Base-by-base conservation (phyloP, 2,329 filamentous ascomycete species). In the Grosmannia huntii region DNA sequence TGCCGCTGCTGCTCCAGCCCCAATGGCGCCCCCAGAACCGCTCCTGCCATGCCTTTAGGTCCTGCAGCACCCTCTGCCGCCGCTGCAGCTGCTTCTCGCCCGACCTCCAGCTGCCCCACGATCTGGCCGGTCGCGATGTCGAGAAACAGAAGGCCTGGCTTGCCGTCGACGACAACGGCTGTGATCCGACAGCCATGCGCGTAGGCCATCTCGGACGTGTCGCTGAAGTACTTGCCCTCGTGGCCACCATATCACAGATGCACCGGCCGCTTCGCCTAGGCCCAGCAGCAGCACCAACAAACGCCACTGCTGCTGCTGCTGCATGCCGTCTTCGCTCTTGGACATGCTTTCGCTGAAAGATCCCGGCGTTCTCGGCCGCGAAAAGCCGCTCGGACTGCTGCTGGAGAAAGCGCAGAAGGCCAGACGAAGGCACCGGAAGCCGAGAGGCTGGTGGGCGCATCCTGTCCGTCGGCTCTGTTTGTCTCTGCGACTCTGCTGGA, bases 391-490 rank as follows among this genome's bases (percentile, higher is more conserved):
- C 79, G 63, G 86, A 83, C 69, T 91, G 88, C 57, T 76, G 81
- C 64, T 83, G 84, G 62, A 94, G 77, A 69, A 89, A 92, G 64
- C 83, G 84, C 62, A 94, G 76, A 23, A 92, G 79, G 60, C 70
- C 74, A 63, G 71, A 71, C 56, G 80, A 83, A 28, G 80, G 80
- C 56, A 76, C 78, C 54, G 75, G 73, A 48, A 68, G 64, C 62
- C 69, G 72, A 65, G 76, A 65, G 62, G 70, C 67, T 60, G 72
- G 70, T 63, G 73, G 73, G 75, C 81, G 11, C 46, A 52, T 59
- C 11, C 14, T 38, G 44, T 23, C 41, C 19, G 5, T 44, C 16
- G 41, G 19, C 41, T 19, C 41, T 41, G 12, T 41, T 4, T 6
- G 38, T 41, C 19, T 19, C 38, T 41, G 38, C 31, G 38, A 41